Conservation (phyloP, 805 yeast genomes). For the Candida taoyuanica region DNA sequence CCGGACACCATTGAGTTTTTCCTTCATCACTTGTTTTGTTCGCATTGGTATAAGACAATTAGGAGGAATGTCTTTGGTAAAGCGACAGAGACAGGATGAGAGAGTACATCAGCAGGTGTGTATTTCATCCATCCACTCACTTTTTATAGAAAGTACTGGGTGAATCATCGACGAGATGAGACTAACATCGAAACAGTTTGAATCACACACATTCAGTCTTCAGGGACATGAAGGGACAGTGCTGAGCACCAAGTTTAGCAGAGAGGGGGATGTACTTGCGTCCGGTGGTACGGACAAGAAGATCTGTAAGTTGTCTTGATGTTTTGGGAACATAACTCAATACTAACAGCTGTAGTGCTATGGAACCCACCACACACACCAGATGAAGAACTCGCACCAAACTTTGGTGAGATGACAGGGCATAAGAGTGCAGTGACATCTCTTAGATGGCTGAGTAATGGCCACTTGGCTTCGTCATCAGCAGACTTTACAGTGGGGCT, state of each 20-base stretch:
- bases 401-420: slow-evolving; percentile 45
- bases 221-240: slow-evolving; percentile 55
- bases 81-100: slow-evolving; percentile 28
- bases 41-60: too few species aligned
- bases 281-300: slow-evolving; percentile 58
- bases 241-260: slow-evolving; percentile 46
- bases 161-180: background rate
- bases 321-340: background rate
- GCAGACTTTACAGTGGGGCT: slow-evolving; percentile 59
- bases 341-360: slow-evolving; percentile 9
- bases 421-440: slow-evolving; percentile 66
- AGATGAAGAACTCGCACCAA: slow-evolving; percentile 21
- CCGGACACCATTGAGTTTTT: slow-evolving; percentile 22
- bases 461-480: slow-evolving; percentile 45
- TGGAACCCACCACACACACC: slow-evolving; percentile 25
- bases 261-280: slow-evolving; percentile 48
- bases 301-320: slow-evolving; percentile 24
- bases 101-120: slow-evolving; percentile 5
- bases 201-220: slow-evolving; percentile 30
- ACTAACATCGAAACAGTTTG: slow-evolving; percentile 14
- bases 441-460: slow-evolving; percentile 48
- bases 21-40: too few species aligned
- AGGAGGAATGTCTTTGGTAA: slow-evolving; percentile 36
- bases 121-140: too few species aligned
- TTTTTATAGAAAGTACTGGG: too few species aligned